Percentiles rank a stretch among this genome's conserved stretches.
phyloP scores from a whole-genome alignment of 208 protist species.

The Acanthamoeba castellanii region DNA sequence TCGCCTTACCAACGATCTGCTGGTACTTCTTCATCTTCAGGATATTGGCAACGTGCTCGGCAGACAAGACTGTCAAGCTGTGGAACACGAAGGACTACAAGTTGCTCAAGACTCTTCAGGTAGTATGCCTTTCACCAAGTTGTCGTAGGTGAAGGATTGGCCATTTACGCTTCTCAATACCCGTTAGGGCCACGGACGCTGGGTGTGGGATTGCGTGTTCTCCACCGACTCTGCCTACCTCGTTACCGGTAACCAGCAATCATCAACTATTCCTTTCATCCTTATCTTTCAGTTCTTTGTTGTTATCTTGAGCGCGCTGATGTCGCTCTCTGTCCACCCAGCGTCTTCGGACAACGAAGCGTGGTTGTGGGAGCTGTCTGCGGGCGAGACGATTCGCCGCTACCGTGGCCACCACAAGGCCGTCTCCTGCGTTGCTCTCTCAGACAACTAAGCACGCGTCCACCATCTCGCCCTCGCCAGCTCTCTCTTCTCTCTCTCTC shows the following conservation, averaged over 20 bases:
- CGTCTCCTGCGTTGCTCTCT: slow-evolving; percentile 87
- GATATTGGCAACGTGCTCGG: slow-evolving; percentile 90
- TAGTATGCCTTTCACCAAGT: neutral
- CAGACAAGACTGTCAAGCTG: slow-evolving; percentile 91
- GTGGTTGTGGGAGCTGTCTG: slow-evolving; percentile 91
- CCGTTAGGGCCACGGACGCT: slow-evolving; percentile 87
- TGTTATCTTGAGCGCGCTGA: neutral
- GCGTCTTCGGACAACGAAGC: slow-evolving; percentile 91
- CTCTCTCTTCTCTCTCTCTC: neutral
- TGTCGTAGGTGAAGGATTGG: neutral
- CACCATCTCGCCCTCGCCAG: neutral
- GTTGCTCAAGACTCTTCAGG: slow-evolving; percentile 79
- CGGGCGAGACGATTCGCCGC: slow-evolving; percentile 88
- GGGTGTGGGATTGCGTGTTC: slow-evolving; percentile 95
- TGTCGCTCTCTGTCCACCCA: slow-evolving; percentile 3
- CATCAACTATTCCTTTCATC: neutral
- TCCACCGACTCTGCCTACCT: slow-evolving; percentile 92
- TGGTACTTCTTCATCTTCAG: slow-evolving; percentile 40
- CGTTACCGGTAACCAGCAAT: slow-evolving; percentile 83
- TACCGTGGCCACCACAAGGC: slow-evolving; percentile 93
- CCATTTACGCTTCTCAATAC: slow-evolving; percentile 37
- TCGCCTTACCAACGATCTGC: neutral
- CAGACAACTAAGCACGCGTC: slow-evolving; percentile 79
- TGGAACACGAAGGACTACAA: slow-evolving; percentile 88
- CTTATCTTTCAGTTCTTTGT: neutral